A percentile compares a stretch with the other conserved stretches of the same genome.
Conservation (phyloP, 192 early-diverging fungal genomes). For the Coemansia guatemalensis region DNA sequence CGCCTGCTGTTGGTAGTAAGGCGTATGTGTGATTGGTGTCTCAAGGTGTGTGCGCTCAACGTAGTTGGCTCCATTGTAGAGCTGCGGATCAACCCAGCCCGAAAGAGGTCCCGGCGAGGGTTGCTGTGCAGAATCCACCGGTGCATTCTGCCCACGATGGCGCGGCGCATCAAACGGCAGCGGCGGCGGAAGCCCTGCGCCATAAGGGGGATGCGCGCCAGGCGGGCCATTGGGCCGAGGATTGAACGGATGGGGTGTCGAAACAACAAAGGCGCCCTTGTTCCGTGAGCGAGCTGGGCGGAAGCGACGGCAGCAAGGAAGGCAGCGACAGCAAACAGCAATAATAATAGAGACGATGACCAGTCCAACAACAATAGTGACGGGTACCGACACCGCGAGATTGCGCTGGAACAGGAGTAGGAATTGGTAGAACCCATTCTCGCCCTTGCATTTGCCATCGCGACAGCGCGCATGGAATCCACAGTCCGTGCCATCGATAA, state of each 20-base stretch:
- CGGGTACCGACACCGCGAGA: slow-evolving; percentile 52
- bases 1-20: neutral
- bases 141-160: neutral
- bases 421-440: slow-evolving; percentile 57
- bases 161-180: neutral
- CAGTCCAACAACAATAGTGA: slow-evolving; percentile 48
- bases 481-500: slow-evolving; percentile 71
- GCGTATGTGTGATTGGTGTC: slow-evolving; percentile 4
- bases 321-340: slow-evolving; percentile 47
- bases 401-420: slow-evolving; percentile 55
- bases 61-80: neutral
- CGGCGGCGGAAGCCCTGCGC: neutral
- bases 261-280: neutral
- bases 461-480: slow-evolving; percentile 58
- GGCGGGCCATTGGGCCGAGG: neutral
- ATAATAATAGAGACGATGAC: slow-evolving; percentile 32
- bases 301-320: slow-evolving; percentile 32
- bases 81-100: neutral
- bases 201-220: neutral
- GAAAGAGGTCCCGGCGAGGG: neutral
- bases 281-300: slow-evolving; percentile 5
- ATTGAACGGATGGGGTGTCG: neutral
- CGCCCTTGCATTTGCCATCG: slow-evolving; percentile 62
- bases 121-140: neutral
- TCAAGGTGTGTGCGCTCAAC: slow-evolving; percentile 2